Evolutionary conservation across 2,329 filamentous ascomycete species (phyloP), one percentile per base, ranked within the genome.

Genomic region (Herpotrichia juniperi): DNA sequence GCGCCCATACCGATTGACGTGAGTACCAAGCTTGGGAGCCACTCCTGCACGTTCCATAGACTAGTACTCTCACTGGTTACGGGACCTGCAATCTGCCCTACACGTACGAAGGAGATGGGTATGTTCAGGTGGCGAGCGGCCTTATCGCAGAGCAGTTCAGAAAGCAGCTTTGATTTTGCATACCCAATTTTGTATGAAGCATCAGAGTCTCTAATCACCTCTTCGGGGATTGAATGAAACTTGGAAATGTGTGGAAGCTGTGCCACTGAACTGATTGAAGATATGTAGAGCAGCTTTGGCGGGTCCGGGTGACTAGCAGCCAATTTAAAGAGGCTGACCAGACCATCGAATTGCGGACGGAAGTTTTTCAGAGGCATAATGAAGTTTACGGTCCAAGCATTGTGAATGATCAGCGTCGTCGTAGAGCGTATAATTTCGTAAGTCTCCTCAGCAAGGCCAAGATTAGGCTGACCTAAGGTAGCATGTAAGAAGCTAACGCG

Each of bases 301-400:
- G 53, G 53, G 30, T 57, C 31, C 1, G 14, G 3, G 3, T 46
- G 44, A 1, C 25, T 37, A 2, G 48, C 37, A 1, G 53, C 39
- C 6, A 66, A 57, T 25, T 30, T 32, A 40, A 56, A 50, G 22
- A 56, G 46, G 28, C 56, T 48, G 21, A 59, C 46, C 1, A 48
- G 35, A 17, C 53, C 53, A 34, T 52, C 35, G 25, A 56, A 51
- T 25, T 50, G 50, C 11, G 46, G 30, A 14, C 54, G 53, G 46
- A 62, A 66, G 3, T 55, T 48, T 14, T 55, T 47, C 9, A 66
- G 50, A 1, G 58, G 56, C 1, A 61, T 34, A 9, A 58, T 83
- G 71, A 85, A 85, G 64, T 85, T 82, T 24, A 84, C 81, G 1
- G 78, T 68, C 81, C 81, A 83, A 0, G 81, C 79, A 55, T 74